Evolutionary conservation across 2,329 filamentous ascomycete genomes (phyloP).

Genomic region (Nemania sp.): DNA sequence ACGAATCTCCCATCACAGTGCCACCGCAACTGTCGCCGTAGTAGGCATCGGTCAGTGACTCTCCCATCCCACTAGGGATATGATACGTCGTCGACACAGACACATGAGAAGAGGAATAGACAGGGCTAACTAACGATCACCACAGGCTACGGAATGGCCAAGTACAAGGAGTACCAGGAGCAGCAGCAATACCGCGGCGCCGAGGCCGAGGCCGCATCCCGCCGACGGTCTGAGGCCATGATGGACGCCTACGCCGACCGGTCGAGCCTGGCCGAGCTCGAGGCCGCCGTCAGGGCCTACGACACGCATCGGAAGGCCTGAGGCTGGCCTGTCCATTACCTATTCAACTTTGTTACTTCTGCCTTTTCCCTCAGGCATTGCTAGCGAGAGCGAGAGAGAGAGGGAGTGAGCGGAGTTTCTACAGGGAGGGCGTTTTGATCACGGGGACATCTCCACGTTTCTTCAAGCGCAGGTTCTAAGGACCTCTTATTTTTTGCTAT

Average conservation of each 20-base stretch:
- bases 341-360: neutral
- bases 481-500: too few species aligned
- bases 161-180: constrained; percentile 37
- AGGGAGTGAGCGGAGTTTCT: too few species aligned
- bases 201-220: constrained; percentile 38
- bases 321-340: neutral
- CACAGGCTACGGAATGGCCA: constrained; percentile 39
- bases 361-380: neutral
- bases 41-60: constrained; percentile 40
- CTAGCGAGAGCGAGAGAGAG: neutral
- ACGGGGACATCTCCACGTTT: neutral
- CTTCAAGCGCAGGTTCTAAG: too few species aligned
- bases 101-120: too few species aligned
- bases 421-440: neutral
- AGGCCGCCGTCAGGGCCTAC: constrained; percentile 54
- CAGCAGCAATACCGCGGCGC: constrained; percentile 36
- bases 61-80: neutral
- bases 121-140: neutral
- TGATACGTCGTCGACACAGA: constrained; percentile 11
- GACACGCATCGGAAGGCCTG: constrained; percentile 38
- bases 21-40: constrained; percentile 40
- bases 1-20: constrained; percentile 31
- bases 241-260: constrained; percentile 57
- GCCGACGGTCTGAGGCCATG: constrained; percentile 45
- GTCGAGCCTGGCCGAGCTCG: constrained; percentile 52